Conservation (phyloP, 2,329 filamentous ascomycete genomes). For the Penicillium sp. region DNA sequence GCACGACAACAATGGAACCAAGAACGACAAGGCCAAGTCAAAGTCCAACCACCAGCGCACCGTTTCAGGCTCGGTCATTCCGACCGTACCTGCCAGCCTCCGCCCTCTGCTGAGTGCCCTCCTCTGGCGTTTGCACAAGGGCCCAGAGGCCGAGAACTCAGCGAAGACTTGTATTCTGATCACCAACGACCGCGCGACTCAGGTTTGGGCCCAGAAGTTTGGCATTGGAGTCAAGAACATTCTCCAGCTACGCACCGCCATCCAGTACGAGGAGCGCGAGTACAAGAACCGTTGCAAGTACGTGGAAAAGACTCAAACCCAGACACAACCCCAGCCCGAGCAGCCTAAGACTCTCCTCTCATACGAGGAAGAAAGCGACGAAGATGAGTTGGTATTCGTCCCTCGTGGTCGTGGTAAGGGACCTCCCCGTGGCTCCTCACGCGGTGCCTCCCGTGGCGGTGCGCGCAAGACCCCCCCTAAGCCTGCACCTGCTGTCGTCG, state of each 20-base stretch:
- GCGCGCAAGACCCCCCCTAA: slow-evolving; percentile 33
- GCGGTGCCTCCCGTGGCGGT: slow-evolving; percentile 26
- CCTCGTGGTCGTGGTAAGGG: slow-evolving; percentile 45
- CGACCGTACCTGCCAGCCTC: slow-evolving; percentile 41
- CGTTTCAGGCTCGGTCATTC: slow-evolving; percentile 36
- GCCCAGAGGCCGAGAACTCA: slow-evolving; percentile 34
- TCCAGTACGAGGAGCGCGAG: slow-evolving; percentile 50
- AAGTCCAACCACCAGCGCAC: slow-evolving; percentile 34
- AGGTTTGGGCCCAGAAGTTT: slow-evolving; percentile 51
- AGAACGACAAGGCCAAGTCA: slow-evolving; percentile 23
- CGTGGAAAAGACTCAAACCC: slow-evolving; percentile 45
- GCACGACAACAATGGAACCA: slow-evolving; percentile 26
- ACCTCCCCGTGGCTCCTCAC: slow-evolving; percentile 29
- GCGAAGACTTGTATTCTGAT: slow-evolving; percentile 45
- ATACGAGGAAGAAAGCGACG: slow-evolving; percentile 52
- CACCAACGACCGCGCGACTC: slow-evolving; percentile 46
- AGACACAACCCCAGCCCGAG: slow-evolving; percentile 22
- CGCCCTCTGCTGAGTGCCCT: slow-evolving; percentile 48
- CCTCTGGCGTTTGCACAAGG: slow-evolving; percentile 47
- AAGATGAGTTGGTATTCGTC: slow-evolving; percentile 51
- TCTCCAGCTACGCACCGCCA: slow-evolving; percentile 49
- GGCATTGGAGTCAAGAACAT: slow-evolving; percentile 51
- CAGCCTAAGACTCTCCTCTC: slow-evolving; percentile 49
- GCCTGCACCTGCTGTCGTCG: slow-evolving; percentile 24
- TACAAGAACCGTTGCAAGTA: slow-evolving; percentile 49